Evolutionary conservation across 2,329 filamentous ascomycete genomes (phyloP), one percentile per base, ranked within the genome.

Genomic region (Lecanicillium sp.): DNA sequence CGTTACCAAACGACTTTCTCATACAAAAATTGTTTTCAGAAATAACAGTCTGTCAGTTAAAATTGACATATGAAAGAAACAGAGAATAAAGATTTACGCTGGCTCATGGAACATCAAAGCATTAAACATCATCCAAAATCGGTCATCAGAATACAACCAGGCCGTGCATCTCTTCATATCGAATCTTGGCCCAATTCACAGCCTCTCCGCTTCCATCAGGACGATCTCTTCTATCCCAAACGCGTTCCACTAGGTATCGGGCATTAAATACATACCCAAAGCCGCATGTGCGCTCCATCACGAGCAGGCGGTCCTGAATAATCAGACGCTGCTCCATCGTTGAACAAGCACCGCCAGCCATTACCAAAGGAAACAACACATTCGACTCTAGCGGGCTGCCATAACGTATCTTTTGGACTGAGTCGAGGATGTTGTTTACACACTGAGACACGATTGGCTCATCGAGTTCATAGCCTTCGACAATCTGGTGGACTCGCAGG

Each of bases 281-380:
- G 0, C 63, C 63, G 19, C 62, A 54, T 0, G 63, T 66, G 25
- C 61, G 52, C 46, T 67, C 63, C 60, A 67, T 66, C 12, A 67
- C 57, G 48, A 65, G 53, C 35, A 65, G 49, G 4, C 62, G 50
- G 43, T 65, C 60, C 29, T 59, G 60, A 9, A 64, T 57, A 9
- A 62, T 47, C 40, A 63, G 53, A 1, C 60, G 52, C 29, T 66
- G 59, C 43, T 62, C 58, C 17, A 56, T 42, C 5, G 49, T 49
- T 43, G 52, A 56, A 38, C 60, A 62, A 5, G 55, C 51, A 1
- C 62, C 60, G 3, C 63, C 63, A 0, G 61, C 60, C 51, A 65
- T 65, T 15, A 65, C 60, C 3, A 66, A 48, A 3, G 62, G 63
- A 41, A 63, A 65, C 2, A 65, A 45, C 16, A 66, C 52, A 40